Conservation (phyloP, 164 flowering plant genomes). For the Macadamia tetraphylla region DNA sequence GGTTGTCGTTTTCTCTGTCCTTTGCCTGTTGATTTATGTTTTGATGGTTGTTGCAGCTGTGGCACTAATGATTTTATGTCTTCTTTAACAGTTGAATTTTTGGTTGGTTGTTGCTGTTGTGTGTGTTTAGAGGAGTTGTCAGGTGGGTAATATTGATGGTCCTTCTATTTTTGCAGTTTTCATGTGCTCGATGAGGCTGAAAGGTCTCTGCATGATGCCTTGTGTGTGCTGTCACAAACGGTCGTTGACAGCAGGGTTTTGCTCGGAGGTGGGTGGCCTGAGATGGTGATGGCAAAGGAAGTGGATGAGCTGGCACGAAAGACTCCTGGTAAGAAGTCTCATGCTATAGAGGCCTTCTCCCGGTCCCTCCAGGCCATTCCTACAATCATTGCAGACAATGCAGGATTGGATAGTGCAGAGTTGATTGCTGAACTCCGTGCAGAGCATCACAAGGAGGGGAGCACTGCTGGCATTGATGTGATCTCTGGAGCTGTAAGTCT, state of each 20-base stretch:
- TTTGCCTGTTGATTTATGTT: no score
- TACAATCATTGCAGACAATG: conserved; percentile 92
- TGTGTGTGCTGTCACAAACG: conserved; percentile 96
- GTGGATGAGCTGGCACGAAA: conserved; percentile 88
- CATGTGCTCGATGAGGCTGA: conserved; percentile 98
- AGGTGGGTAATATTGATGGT: background rate
- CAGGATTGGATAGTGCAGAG: conserved; percentile 97
- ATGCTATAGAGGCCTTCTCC: conserved; percentile 94
- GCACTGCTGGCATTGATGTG: conserved; percentile 89
- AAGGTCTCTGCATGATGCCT: conserved; percentile 93
- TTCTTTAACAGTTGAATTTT: no score
- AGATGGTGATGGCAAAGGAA: conserved; percentile 97
- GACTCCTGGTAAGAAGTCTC: conserved; percentile 96
- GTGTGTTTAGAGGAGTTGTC: background rate
- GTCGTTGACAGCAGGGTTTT: conserved; percentile 87
- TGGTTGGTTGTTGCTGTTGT: no score
- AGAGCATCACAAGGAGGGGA: conserved; percentile 84
- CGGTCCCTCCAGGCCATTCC: conserved; percentile 86
- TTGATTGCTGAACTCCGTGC: conserved; percentile 90
- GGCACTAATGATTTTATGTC: no score
- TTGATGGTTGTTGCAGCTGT: no score
- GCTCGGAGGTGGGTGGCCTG: conserved; percentile 99
- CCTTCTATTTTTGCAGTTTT: conserved; percentile 39
- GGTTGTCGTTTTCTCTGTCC: no score
- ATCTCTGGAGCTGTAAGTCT: conserved; percentile 82